Conservation (phyloP, 768 basidiomycete species). For the Fomitopsis pulvina region DNA sequence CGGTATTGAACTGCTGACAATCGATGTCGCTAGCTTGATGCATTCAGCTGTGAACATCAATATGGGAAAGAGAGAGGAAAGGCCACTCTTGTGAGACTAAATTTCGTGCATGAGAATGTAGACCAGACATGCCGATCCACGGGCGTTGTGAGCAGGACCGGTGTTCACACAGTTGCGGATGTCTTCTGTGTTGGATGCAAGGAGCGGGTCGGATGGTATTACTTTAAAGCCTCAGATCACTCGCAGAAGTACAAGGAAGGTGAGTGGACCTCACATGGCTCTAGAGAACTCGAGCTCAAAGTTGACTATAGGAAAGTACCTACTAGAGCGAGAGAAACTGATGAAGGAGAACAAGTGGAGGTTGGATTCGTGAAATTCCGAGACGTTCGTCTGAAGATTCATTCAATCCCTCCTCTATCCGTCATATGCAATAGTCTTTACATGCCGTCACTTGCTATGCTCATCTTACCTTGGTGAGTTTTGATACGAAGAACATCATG, state of each 20-base stretch:
- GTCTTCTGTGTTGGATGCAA: slow-evolving; percentile 75
- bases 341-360: slow-evolving; percentile 81
- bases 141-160: slow-evolving; percentile 46
- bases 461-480: too few species aligned
- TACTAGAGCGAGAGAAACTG: slow-evolving; percentile 73
- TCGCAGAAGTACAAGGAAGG: slow-evolving; percentile 87
- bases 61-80: slow-evolving; percentile 67
- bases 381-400: too few species aligned
- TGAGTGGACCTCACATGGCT: slow-evolving; percentile 18
- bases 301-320: slow-evolving; percentile 64
- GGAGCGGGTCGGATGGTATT: slow-evolving; percentile 77
- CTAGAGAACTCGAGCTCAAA: not conserved
- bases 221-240: slow-evolving; percentile 69
- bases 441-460: too few species aligned
- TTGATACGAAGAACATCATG: too few species aligned
- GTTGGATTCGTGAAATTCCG: slow-evolving; percentile 46
- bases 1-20: not conserved
- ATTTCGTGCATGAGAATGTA: not conserved
- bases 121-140: not conserved
- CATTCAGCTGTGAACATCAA: slow-evolving; percentile 71
- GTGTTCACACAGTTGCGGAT: slow-evolving; percentile 77
- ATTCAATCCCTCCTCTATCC: too few species aligned
- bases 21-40: not conserved
- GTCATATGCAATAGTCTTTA: too few species aligned
- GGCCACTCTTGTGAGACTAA: slow-evolving; percentile 53